These are phyloP conservation scores for Murraya koenigii DNA, from an alignment of 345 rosid genomes.

Conservation along the genomic window DNA sequence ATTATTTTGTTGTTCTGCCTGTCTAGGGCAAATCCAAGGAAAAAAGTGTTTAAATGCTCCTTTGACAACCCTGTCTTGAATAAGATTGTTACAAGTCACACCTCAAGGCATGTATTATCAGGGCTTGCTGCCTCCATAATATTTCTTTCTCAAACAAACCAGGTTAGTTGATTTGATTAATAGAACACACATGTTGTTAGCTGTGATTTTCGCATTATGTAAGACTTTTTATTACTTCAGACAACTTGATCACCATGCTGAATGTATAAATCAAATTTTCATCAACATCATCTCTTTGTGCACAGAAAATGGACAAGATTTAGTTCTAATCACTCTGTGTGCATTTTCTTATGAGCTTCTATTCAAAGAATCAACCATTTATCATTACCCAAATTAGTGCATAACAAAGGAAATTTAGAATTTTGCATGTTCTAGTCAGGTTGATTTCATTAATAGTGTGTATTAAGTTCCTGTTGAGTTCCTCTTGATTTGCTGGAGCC, in stretches of 20 bases:
- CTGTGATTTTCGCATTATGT: background rate
- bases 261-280: background rate
- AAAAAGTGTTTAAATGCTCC: conserved; percentile 38
- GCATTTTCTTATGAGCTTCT: background rate
- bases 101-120: conserved; percentile 31
- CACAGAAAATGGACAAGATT: background rate
- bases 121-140: conserved; percentile 67
- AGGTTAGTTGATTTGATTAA: conserved; percentile 41
- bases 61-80: conserved; percentile 27
- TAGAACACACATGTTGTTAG: background rate
- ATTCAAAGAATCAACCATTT: no score
- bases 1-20: background rate
- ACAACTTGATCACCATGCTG: background rate
- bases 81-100: conserved; percentile 32
- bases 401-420: background rate
- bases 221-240: background rate
- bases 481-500: background rate
- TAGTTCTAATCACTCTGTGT: background rate
- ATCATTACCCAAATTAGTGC: background rate
- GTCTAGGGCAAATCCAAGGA: conserved; percentile 36
- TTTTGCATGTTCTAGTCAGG: background rate
- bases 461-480: background rate
- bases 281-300: background rate
- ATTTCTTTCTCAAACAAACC: conserved; percentile 53
- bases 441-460: background rate